Percentiles rank a stretch among this genome's conserved stretches.
phyloP scores from a whole-genome alignment of 1,284 basidiomycete genomes.

The Naganishia sp. region DNA sequence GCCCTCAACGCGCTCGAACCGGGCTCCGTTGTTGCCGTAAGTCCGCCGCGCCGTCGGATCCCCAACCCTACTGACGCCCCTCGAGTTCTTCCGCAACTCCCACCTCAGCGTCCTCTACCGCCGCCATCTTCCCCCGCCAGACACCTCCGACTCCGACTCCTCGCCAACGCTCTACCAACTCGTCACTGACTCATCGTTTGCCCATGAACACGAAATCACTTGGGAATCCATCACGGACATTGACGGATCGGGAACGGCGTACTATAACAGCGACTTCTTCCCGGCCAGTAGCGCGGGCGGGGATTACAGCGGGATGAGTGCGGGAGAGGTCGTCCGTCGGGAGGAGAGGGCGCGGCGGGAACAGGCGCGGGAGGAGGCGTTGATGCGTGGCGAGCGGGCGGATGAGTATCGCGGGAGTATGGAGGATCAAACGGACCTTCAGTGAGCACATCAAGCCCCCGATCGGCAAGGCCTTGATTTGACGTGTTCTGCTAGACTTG shows the following conservation, averaged over 20 bases:
- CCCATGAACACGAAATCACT: conserved; percentile 72
- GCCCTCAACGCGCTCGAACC: conserved; percentile 45
- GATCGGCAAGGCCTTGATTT: neutral
- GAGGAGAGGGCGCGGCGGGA: conserved; percentile 16
- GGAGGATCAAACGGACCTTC: conserved; percentile 34
- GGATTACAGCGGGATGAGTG: conserved; percentile 72
- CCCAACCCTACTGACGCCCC: conserved; percentile 32
- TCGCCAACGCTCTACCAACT: conserved; percentile 68
- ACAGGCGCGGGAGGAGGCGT: conserved; percentile 33
- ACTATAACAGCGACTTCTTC: conserved; percentile 70
- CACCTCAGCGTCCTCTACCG: conserved; percentile 86
- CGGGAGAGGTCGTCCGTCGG: conserved; percentile 57
- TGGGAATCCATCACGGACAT: conserved; percentile 89
- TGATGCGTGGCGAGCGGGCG: conserved; percentile 37
- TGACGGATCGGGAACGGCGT: conserved; percentile 71
- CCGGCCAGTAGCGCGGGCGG: conserved; percentile 70
- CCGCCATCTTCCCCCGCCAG: conserved; percentile 44
- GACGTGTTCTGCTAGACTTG: conserved; percentile 13
- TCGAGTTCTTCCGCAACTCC: conserved; percentile 74
- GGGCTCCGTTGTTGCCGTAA: conserved; percentile 38
- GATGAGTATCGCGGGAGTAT: conserved; percentile 58
- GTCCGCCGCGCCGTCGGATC: conserved; percentile 56
- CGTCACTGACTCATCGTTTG: conserved; percentile 77
- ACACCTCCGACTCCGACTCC: conserved; percentile 43
- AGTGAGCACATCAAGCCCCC: conserved; percentile 30